Evolutionary conservation across 208 protist genomes (phyloP).

Genomic region (Trypanosoma boissoni): DNA sequence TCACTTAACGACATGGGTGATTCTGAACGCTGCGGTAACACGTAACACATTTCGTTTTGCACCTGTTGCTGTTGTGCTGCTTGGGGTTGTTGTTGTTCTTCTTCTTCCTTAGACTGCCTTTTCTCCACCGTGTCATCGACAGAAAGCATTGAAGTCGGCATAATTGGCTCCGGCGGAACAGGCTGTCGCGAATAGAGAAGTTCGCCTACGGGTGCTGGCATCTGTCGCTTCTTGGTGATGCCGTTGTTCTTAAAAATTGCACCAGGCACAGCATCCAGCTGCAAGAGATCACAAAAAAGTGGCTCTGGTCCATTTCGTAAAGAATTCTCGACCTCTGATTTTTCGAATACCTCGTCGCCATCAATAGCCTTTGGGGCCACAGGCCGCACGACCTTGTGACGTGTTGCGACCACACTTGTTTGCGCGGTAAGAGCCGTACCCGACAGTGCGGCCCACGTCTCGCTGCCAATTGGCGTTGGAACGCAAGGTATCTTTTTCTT

Average conservation of each 20-base stretch:
- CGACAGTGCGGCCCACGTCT: conserved; percentile 19
- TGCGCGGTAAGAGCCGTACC: conserved; percentile 7
- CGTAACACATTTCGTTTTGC: background rate
- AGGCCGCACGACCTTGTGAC: conserved; percentile 1
- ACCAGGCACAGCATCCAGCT: background rate
- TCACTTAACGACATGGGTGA: background rate
- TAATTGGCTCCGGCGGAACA: background rate
- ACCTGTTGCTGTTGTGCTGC: background rate
- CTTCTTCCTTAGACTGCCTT: background rate
- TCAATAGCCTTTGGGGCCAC: conserved; percentile 22
- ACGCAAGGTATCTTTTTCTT: conserved; percentile 10
- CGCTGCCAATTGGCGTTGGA: conserved; percentile 20
- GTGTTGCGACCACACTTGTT: conserved; percentile 9
- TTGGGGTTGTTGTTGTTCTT: background rate
- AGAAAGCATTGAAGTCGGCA: background rate
- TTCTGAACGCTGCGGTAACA: background rate
- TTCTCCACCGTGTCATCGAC: background rate
- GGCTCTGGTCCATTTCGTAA: conserved; percentile 3
- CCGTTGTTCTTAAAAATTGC: background rate
- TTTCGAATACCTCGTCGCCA: background rate
- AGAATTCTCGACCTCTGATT: background rate
- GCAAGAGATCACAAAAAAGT: conserved; percentile 18
- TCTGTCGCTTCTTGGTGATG: background rate
- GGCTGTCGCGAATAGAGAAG: background rate
- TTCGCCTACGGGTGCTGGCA: too few species aligned